Evolutionary conservation across 2,329 filamentous ascomycete genomes (phyloP), one percentile per base, ranked within the genome.

Genomic region (Fusarium sp.): DNA sequence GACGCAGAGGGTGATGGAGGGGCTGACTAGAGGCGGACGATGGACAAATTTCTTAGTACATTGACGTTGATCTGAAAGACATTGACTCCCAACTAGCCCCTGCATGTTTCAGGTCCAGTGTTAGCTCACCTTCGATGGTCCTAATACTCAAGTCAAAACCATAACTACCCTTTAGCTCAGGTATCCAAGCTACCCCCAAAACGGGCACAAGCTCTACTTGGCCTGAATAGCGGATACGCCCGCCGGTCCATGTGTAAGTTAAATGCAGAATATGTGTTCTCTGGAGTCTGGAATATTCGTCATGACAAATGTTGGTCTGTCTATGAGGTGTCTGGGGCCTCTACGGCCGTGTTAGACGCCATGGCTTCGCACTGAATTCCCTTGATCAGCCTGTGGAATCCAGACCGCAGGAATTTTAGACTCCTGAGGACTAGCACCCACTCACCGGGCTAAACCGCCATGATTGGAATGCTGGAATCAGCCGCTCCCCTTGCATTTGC

Each of bases 351-450:
- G 36, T 8, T 16, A 41, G 23, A 50, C 43, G 34, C 27, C 43
- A 47, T n/a, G 40, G 31, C 18, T 56, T 51, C 16, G 56, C 30
- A 16, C 41, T 18, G 16, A 23, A 28, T 60, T 59, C 67, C 66
- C 65, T 68, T 69, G 61, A 71, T 71, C 53, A 28, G 10, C 59
- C n/a, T 48, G 44, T 51, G 71, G 71, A 73, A 73, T 73, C 56
- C 18, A 46, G 36, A 13, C 18, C 31, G 23, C 41, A 54, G 30
- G n/a, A 66, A 57, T 64, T 56, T 64, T 53, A 70, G 62, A 67
- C 68, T 62, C 28, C 28, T 18, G 15, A 59, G 34, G 16, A 23
- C 44, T 51, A 36, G 15, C 37, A 47, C 18, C 46, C 44, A 50
- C 36, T 53, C 27, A 34, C 31, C n/a, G 43, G 13, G 40, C 31